Percentiles rank a stretch among this genome's conserved stretches.
Conservation (phyloP, 345 rosid genomes). For the Moringa oleifera region DNA sequence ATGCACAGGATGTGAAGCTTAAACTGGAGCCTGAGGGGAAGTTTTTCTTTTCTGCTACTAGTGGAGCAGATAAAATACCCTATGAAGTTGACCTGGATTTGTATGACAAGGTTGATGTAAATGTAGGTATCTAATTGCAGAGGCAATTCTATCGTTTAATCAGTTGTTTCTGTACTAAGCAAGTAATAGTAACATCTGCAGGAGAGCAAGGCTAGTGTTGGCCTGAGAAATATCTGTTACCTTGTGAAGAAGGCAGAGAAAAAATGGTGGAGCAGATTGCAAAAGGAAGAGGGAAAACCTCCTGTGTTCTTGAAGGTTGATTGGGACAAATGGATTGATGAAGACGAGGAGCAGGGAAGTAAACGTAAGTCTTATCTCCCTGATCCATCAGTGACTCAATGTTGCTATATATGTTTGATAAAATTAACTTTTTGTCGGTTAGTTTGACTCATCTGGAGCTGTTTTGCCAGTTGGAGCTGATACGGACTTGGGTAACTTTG, state of each 20-base stretch:
- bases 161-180: not conserved
- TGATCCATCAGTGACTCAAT: not conserved
- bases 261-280: slow-evolving; percentile 55
- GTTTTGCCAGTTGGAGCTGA: slow-evolving; percentile 18
- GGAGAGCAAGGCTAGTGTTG: slow-evolving; percentile 51
- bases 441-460: slow-evolving; percentile 9
- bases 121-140: slow-evolving; percentile 23
- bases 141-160: not conserved
- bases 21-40: slow-evolving; percentile 57
- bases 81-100: slow-evolving; percentile 48
- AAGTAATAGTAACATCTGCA: slow-evolving; percentile 9
- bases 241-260: slow-evolving; percentile 44
- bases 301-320: slow-evolving; percentile 50
- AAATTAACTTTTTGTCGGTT: not conserved
- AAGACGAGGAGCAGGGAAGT: slow-evolving; percentile 38
- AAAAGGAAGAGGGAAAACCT: slow-evolving; percentile 39
- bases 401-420: not conserved
- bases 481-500: slow-evolving; percentile 36
- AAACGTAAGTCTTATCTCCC: slow-evolving; percentile 14
- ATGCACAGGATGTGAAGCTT: slow-evolving; percentile 50
- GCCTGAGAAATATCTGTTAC: slow-evolving; percentile 38
- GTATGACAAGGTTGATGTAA: slow-evolving; percentile 38
- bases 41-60: slow-evolving; percentile 42
- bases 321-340: slow-evolving; percentile 66
- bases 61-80: slow-evolving; percentile 38